Evolutionary conservation across 441 rosid genomes (phyloP), one percentile per base, ranked within the genome.

Genomic region (Theobroma grandiflorum): DNA sequence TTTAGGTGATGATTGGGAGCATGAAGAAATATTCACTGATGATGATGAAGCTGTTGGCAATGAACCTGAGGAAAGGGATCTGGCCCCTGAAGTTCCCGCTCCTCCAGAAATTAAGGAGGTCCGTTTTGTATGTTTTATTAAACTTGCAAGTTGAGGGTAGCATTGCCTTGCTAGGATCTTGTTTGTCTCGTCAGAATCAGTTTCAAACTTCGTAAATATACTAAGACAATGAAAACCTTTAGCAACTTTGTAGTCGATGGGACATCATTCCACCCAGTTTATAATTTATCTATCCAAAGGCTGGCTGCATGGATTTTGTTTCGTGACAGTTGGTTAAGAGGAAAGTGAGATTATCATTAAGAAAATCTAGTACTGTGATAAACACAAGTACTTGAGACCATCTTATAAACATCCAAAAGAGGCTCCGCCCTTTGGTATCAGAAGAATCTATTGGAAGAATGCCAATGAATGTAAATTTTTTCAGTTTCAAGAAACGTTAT

Each of bases 1-100:
- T 55, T 37, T 83, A 95, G 99, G 99, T 77, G 99, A 94, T 90
- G 99, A 97, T 74, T 95, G 99, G 98, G 99, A 97, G 90, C 99
- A 95, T 80, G 99, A 97, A 82, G 99, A 97, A 72, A 95, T 95
- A 80, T 97, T 97, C 85, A 95, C 98, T 0, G 99, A 97, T 88
- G 99, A 97, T 89, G 99, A 97, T 82, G 99, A 97, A 88, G 97
- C 97, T 66, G 97, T 93, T 73, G 99, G 94, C 67, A 93, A 86
- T 86, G 96, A 94, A 85, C 97, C 92, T 12, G 97, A 93, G 86
- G 99, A 95, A 79, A 93, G 97, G 78, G 99, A 93, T 86, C 84
- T 97, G 85, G 99, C 93, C 16, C 97, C 93, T 80, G 99, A 96
- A 80, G 91, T 91, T 81, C 97, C 99, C 75, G 97, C 98, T 77